Base-by-base conservation (phyloP, 148 eudicot genomes). In the Persicaria maculosa region DNA sequence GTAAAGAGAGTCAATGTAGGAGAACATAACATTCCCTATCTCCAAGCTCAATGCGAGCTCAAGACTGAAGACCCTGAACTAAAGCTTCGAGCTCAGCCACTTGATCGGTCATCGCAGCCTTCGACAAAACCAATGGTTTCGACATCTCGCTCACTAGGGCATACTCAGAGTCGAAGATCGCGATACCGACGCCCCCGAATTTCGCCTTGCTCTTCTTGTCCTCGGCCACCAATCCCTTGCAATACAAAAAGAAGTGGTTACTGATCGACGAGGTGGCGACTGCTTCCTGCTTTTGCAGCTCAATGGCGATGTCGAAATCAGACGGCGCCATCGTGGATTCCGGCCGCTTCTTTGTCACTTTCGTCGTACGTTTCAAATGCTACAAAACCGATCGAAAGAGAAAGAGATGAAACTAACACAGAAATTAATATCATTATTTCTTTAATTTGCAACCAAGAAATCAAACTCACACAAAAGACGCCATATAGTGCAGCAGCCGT, bases 181-280 rank as follows among this genome's bases (percentile, higher is more conserved):
- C 68, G 9, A 62, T 15, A 31, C 68, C 68, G 7, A 62, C 10
- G 7, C 44, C 68, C 68, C 68, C 68, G 44, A 62, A 25, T 62
- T 25, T 62, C 6, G 68, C 44, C 43, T 9, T 31, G 12, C 12
- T 62, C 11, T 48, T 48, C 44, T 31, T 31, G 14, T 25, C 47
- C 43, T 62, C 68, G 15, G 31, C 68, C 43, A 62, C 44, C 68
- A 62, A 62, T 62, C 68, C 44, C 68, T 31, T 62, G 68, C 25
- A 62, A 62, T 31, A 25, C 68, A 62, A 62, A 11, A 43, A 10
- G 44, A 62, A 62, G 5, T 10, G 40, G 40, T 31, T 31, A 31
- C 40, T 31, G 40, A 31, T 31, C 40, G 40, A 31, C 2, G 40
- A 31, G 40, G 40, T 31, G 40, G 40, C 40, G 40, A 31, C 40